Base-by-base conservation (phyloP, 495 filamentous ascomycete genomes). In the Aspergillus biplanus region DNA sequence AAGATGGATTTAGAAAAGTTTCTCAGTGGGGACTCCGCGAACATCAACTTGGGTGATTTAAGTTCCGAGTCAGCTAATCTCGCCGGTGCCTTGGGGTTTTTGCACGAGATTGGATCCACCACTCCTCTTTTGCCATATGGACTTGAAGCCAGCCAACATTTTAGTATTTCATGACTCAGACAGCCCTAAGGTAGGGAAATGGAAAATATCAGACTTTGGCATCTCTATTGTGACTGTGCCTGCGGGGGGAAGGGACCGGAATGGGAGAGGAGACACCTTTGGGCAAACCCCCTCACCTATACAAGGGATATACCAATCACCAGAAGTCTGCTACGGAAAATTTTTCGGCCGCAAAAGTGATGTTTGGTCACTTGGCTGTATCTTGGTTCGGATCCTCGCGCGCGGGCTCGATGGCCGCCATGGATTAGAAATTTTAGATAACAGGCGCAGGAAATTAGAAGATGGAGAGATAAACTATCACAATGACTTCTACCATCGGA, bases 141-240 rank as follows among this genome's bases (percentile, higher is more conserved):
- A 73, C 35, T 48, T 73, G 5, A 73, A 73, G 49, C 66, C 63
- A 0, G 59, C 63, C 0, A 73, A 73, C 58, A 68, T 73, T 32
- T 61, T 73, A 0, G 55, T 73, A 0, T 71, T 59, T 49, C 21
- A 6, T 15, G 32, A 52, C 11, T n/a, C 52, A 5, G 5, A 46
- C 13, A 16, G 15, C 7, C 32, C 21, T 6, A 33, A 46, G 33
- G 62, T 68, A 8, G 68, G 70, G 7, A 63, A 64, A 33, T 73
- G 70, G 70, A 70, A 63, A 56, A 73, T 73, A n/a, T 49, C 65
- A 1, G 68, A 73, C 56, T 73, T 73, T 50, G 68, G 70, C 1
- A 66, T 69, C 18, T 70, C 70, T 16, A 53, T 50, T 3, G 59
- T 70, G n/a, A 56, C 21, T 39, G 13, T 7, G 16, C 52, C 7